Percentiles rank a stretch among this genome's conserved stretches.
Evolutionary conservation across 2,329 filamentous ascomycete species (phyloP).

Genomic region (Colletotrichum zoysiae): DNA sequence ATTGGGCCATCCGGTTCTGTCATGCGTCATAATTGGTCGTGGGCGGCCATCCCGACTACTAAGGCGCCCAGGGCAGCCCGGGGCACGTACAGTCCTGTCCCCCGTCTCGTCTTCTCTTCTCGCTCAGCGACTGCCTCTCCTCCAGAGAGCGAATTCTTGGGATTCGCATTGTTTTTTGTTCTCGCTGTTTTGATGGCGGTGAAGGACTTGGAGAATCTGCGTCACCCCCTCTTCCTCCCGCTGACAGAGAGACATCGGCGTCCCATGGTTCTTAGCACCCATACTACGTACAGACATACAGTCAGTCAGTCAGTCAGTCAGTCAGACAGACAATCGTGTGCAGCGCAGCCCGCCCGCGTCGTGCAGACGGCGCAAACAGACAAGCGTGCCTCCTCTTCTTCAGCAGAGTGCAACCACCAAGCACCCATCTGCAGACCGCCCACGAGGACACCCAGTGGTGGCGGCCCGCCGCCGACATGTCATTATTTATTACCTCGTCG

Average conservation of each 20-base stretch:
- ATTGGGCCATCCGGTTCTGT: constrained; percentile 22
- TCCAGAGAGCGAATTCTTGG: neutral
- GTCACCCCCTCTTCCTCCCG: neutral
- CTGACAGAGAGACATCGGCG: neutral
- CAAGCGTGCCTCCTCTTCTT: constrained; percentile 7
- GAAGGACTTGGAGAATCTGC: neutral
- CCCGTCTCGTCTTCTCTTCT: constrained; percentile 3
- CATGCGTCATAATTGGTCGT: constrained; percentile 29
- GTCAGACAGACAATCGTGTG: neutral
- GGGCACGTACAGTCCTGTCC: neutral
- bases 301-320: neutral
- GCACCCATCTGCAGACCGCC: neutral
- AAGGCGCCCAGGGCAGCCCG: constrained; percentile 9
- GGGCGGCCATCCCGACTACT: neutral
- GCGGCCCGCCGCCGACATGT: neutral
- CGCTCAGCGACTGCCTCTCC: no score
- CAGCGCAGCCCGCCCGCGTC: neutral
- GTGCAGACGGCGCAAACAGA: neutral
- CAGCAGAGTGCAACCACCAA: constrained; percentile 22
- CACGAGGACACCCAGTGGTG: constrained; percentile 10
- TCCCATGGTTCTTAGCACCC: neutral
- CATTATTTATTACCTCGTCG: neutral
- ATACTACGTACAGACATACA: neutral
- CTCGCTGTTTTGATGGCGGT: neutral
- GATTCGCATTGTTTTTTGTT: neutral